phyloP scores from a whole-genome alignment of 495 filamentous ascomycete genomes.

The Penicillium cosmopolitanum region DNA sequence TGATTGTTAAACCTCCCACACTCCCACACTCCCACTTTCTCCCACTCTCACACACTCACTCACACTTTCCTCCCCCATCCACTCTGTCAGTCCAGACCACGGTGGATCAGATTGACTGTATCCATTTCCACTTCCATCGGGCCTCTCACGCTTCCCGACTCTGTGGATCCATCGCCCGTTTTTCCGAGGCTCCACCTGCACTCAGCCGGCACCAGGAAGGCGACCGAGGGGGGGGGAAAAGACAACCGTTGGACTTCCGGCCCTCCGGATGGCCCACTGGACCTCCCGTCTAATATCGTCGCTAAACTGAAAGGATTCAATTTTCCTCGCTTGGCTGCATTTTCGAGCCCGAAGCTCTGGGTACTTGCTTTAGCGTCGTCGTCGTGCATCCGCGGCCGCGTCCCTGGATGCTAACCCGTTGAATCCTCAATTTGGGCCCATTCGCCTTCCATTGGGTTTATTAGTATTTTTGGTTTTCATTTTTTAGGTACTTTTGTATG shows the following conservation, averaged over 20 bases:
- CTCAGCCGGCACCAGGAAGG: slow-evolving; percentile 19
- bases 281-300: slow-evolving; percentile 2
- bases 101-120: not conserved
- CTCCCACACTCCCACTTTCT: not conserved
- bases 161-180: slow-evolving; percentile 18
- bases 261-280: slow-evolving; percentile 20
- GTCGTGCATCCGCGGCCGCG: slow-evolving; percentile 1
- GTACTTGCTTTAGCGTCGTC: slow-evolving; percentile 3
- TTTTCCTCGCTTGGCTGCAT: slow-evolving; percentile 12
- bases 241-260: slow-evolving; percentile 31
- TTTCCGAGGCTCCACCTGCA: slow-evolving; percentile 25
- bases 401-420: slow-evolving; percentile 1
- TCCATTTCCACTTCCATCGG: slow-evolving; percentile 9
- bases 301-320: slow-evolving; percentile 10
- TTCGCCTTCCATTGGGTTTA: not conserved
- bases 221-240: slow-evolving; percentile 9
- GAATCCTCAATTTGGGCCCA: not conserved
- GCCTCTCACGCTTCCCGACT: slow-evolving; percentile 7
- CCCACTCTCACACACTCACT: not conserved
- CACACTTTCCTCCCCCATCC: not conserved
- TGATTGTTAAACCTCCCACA: not conserved
- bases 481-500: slow-evolving; percentile 5
- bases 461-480: not conserved
- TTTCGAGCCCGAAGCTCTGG: slow-evolving; percentile 4
- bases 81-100: slow-evolving; percentile 6